Percentiles rank a stretch among this genome's conserved stretches.
phyloP scores from a whole-genome alignment of 176 grass and related monocot genomes.

The Coix lacrymajobi region DNA sequence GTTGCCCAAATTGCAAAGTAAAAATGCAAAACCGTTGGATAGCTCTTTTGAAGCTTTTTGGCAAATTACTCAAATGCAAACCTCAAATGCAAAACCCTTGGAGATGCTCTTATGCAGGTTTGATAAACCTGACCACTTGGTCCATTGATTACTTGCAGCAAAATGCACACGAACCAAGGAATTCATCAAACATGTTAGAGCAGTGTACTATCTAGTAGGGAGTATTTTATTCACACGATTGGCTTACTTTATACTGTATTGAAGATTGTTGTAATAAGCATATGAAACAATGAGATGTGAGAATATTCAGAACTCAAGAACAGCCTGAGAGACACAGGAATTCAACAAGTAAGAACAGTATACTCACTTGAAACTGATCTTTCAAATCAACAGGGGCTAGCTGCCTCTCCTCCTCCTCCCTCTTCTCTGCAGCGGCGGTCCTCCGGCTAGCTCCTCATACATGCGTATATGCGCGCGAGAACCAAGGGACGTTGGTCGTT shows the following conservation, averaged over 20 bases:
- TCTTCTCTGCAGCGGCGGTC: not conserved
- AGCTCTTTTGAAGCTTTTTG: too few relatives aligned
- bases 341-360: not conserved
- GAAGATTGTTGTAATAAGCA: not conserved
- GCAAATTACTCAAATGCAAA: too few relatives aligned
- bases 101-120: not conserved
- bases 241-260: not conserved
- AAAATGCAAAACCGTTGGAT: too few relatives aligned
- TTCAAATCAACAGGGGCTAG: not conserved
- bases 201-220: not conserved
- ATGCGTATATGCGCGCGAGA: not conserved
- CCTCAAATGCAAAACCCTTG: too few relatives aligned
- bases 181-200: not conserved
- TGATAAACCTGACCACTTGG: not conserved
- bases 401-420: not conserved
- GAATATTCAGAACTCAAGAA: not conserved
- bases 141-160: not conserved
- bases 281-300: not conserved
- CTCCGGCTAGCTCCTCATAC: not conserved
- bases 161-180: not conserved
- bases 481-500: not conserved
- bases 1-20: too few relatives aligned
- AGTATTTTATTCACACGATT: not conserved
- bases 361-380: conserved; percentile 16
- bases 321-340: not conserved